Percentiles rank a stretch among this genome's conserved stretches.
phyloP scores from a whole-genome alignment of 2,329 filamentous ascomycete genomes.

The Hymenoscyphus albidus region DNA sequence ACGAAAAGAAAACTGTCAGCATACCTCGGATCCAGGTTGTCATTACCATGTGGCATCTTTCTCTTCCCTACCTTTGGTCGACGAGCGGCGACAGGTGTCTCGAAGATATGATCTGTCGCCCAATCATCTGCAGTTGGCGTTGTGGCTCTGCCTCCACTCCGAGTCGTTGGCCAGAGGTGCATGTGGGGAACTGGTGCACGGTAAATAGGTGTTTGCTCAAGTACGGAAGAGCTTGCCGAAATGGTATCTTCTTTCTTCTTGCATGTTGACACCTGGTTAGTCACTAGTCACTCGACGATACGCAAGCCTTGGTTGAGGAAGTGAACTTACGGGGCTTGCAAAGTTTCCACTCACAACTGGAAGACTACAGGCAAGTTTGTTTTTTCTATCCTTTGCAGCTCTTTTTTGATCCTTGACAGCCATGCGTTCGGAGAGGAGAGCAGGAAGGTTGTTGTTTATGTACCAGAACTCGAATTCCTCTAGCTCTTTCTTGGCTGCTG shows the following conservation, averaged over 20 bases:
- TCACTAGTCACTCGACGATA: background rate
- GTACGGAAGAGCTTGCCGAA: slow-evolving; percentile 3
- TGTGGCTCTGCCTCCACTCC: slow-evolving; percentile 8
- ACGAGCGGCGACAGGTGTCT: slow-evolving; percentile 30
- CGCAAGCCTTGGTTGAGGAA: background rate
- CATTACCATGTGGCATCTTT: background rate
- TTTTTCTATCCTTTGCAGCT: slow-evolving; percentile 32
- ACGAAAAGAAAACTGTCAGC: background rate
- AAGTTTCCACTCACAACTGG: slow-evolving; percentile 5
- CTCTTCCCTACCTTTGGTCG: background rate
- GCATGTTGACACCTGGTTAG: background rate
- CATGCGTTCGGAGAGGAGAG: slow-evolving; percentile 73
- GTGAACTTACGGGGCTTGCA: slow-evolving; percentile 17
- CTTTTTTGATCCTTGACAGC: slow-evolving; percentile 70
- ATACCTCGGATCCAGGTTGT: slow-evolving; percentile 26
- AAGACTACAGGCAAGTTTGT: slow-evolving; percentile 4
- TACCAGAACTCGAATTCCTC: slow-evolving; percentile 78
- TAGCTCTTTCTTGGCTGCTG: slow-evolving; percentile 58
- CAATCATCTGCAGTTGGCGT: slow-evolving; percentile 20
- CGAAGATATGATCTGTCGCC: slow-evolving; percentile 22
- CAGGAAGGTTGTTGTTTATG: slow-evolving; percentile 62
- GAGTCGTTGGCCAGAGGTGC: slow-evolving; percentile 29
- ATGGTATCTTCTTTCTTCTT: slow-evolving; percentile 7
- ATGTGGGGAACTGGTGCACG: slow-evolving; percentile 34
- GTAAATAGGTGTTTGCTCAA: slow-evolving; percentile 23